These are phyloP conservation scores for Hirschioporus abietinus DNA, from an alignment of 768 basidiomycete genomes.

Conservation along the genomic window DNA sequence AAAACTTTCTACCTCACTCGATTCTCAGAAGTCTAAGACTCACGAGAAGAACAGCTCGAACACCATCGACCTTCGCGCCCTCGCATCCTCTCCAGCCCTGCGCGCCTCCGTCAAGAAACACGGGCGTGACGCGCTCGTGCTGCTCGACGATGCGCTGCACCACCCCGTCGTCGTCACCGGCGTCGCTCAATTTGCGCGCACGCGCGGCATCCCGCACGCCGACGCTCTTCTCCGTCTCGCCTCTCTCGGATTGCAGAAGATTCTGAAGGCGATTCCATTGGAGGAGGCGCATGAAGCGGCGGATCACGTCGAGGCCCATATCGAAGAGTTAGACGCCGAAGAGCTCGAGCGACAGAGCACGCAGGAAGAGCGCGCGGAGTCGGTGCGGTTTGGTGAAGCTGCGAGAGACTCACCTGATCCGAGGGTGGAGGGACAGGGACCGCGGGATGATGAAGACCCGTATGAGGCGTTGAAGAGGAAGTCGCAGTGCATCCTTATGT, in stretches of 20 bases:
- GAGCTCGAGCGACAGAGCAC: slow-evolving; percentile 14
- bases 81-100: neutral
- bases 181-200: slow-evolving; percentile 14
- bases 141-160: slow-evolving; percentile 17
- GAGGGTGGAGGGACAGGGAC: slow-evolving; percentile 6
- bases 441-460: slow-evolving; percentile 11
- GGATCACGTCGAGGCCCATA: neutral
- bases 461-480: slow-evolving; percentile 14
- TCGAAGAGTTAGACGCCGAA: slow-evolving; percentile 14
- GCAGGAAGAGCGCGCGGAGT: slow-evolving; percentile 9
- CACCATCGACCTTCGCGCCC: slow-evolving; percentile 6
- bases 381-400: slow-evolving; percentile 9
- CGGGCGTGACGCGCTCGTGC: slow-evolving; percentile 14
- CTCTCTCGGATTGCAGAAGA: slow-evolving; percentile 13
- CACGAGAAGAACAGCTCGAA: neutral
- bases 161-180: slow-evolving; percentile 18
- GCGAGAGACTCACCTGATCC: slow-evolving; percentile 1
- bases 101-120: slow-evolving; percentile 7
- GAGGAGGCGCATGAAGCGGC: slow-evolving; percentile 6
- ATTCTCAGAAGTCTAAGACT: slow-evolving; percentile 4
- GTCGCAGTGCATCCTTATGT: slow-evolving; percentile 8
- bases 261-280: slow-evolving; percentile 12
- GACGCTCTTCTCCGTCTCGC: slow-evolving; percentile 14
- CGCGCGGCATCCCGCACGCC: slow-evolving; percentile 15
- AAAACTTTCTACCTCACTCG: slow-evolving; percentile 8